A percentile compares a stretch with the other conserved stretches of the same genome.
These are phyloP conservation scores for Rhynchosporium graminicola DNA, from an alignment of 2,329 filamentous ascomycete species.

Conservation along the genomic window DNA sequence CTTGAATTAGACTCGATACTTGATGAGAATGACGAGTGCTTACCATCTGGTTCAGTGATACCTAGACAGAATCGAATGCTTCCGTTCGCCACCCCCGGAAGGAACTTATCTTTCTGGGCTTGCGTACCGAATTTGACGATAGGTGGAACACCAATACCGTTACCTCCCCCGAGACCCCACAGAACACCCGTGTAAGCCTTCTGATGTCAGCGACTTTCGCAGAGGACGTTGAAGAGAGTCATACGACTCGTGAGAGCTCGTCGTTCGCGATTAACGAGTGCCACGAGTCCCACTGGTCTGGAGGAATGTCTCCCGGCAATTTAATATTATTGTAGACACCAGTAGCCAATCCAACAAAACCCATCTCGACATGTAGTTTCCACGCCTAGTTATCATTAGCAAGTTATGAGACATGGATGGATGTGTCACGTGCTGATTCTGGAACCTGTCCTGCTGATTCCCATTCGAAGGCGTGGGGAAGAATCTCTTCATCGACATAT, in stretches of 20 bases:
- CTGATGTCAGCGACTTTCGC: constrained; percentile 13
- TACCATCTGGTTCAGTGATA: constrained; percentile 63
- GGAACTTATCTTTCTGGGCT: constrained; percentile 58
- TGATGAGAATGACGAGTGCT: constrained; percentile 23
- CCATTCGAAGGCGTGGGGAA: constrained; percentile 63
- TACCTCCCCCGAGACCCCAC: constrained; percentile 59
- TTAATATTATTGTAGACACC: constrained; percentile 45
- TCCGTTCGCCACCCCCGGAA: constrained; percentile 59
- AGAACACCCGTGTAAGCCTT: constrained; percentile 56
- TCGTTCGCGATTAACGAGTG: constrained; percentile 57
- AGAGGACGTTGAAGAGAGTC: background rate
- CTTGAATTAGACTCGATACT: constrained; percentile 15
- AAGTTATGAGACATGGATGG: background rate
- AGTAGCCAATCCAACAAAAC: constrained; percentile 41
- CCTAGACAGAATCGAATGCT: constrained; percentile 63
- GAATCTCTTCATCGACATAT: constrained; percentile 60
- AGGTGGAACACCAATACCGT: constrained; percentile 63
- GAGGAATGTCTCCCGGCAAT: constrained; percentile 48
- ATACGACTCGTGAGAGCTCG: constrained; percentile 52
- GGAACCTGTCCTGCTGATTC: constrained; percentile 58
- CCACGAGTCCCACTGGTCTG: constrained; percentile 56
- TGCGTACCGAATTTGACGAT: constrained; percentile 62
- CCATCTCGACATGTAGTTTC: constrained; percentile 37
- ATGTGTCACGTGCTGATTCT: constrained; percentile 41
- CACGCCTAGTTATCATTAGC: constrained; percentile 30